Percentiles rank a stretch among this genome's conserved stretches.
Conservation (phyloP, 2,329 filamentous ascomycete genomes). For the Cordyceps pruinosa region DNA sequence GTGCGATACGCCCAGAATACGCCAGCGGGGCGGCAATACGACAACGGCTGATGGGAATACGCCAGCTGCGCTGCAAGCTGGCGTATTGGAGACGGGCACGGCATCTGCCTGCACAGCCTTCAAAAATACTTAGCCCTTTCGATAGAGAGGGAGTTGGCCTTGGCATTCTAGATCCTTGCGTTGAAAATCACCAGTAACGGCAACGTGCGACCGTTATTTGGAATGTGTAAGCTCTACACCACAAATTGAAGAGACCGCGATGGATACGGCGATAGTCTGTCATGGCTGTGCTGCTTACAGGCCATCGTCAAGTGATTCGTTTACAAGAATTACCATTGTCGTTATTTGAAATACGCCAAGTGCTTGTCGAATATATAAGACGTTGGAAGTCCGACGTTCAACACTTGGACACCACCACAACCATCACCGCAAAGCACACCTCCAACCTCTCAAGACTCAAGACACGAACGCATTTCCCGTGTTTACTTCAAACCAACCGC, state of each 20-base stretch:
- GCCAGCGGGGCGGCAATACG: slow-evolving; percentile 4
- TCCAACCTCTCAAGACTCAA: background rate
- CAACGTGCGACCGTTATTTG: background rate
- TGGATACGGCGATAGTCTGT: background rate
- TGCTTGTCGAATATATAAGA: slow-evolving; percentile 3
- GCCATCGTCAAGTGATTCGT: background rate
- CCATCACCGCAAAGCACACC: background rate
- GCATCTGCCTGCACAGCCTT: background rate
- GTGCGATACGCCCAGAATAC: slow-evolving; percentile 1
- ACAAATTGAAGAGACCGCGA: background rate
- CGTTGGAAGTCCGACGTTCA: background rate
- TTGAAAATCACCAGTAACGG: background rate
- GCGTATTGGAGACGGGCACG: background rate
- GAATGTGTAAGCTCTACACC: background rate
- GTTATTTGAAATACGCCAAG: background rate
- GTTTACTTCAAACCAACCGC: background rate
- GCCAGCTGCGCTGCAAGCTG: background rate
- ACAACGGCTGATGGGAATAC: background rate
- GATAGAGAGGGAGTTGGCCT: background rate
- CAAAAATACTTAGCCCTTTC: background rate
- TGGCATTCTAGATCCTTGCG: background rate
- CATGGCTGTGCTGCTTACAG: slow-evolving; percentile 3
- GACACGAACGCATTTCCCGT: background rate
- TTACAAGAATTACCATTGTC: background rate
- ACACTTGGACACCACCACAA: background rate